Base-by-base conservation (phyloP, 1,284 basidiomycete genomes). In the Ustilago trichophora region DNA sequence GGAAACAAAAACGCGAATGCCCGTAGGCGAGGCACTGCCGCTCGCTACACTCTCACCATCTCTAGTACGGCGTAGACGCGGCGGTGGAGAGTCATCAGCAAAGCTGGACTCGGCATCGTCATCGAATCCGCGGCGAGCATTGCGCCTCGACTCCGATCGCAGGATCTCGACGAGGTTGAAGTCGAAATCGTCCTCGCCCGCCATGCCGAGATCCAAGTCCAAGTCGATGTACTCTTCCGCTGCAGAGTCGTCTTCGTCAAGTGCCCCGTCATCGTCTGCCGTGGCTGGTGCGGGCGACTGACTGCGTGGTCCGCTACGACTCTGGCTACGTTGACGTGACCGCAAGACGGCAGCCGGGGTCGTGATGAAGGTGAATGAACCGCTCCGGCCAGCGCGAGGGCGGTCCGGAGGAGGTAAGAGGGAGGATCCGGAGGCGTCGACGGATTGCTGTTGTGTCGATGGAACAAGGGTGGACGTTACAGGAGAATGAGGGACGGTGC, bases 301-400 rank as follows among this genome's bases (percentile, higher is more conserved):
- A n/a, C n/a, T n/a, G n/a, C n/a, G n/a, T n/a, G n/a, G n/a, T 13
- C 22, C 44, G 10, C 42, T 45, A 26, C 56, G 56, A 34, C 51
- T 55, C 11, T 55, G 46, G 16, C 63, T n/a, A n/a, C n/a, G n/a
- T n/a, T n/a, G 46, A 2, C 51, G 42, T 25, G 64, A 67, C 2
- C 53, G 64, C 13, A 67, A 40, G 5, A 67, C 64, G 6, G 51
- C 64, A 11, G 64, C 64, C 1, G 64, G 64, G 10, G 64, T 67
- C 9, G 57, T 56, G 36, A 60, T 38, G 32, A 67, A 67, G 6
- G 64, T 62, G 36, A 67, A 67, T 5, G 64, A 62, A 4, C 53
- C 48, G 45, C 64, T 60, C 2, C 64, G 52, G 8, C 45, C 46
- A 3, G 35, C 24, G 7, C 54, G 50, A 0, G 54, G 46, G 6